A percentile compares a stretch with the other conserved stretches of the same genome.
Evolutionary conservation across 2,329 filamentous ascomycete genomes (phyloP).

Genomic region (Colletotrichum liriopes): DNA sequence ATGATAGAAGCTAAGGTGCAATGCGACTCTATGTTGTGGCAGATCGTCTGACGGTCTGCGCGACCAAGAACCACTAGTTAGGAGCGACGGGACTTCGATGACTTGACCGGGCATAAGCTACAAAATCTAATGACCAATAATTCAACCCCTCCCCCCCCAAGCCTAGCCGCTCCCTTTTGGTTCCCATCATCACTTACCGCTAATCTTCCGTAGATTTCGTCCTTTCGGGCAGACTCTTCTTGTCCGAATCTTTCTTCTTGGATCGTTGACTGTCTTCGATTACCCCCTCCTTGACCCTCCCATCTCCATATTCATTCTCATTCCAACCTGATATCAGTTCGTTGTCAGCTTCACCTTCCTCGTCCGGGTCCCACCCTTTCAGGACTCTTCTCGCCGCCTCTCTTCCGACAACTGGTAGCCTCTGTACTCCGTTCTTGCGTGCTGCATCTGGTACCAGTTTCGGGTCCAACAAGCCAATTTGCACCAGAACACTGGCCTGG

Average conservation of each 20-base stretch:
- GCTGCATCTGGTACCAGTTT: constrained; percentile 54
- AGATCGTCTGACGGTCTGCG: too few relatives aligned
- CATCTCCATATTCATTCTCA: constrained; percentile 36
- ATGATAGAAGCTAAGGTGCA: too few relatives aligned
- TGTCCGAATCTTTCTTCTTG: neutral
- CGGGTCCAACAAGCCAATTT: constrained; percentile 70
- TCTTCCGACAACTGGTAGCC: constrained; percentile 58
- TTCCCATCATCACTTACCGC: neutral
- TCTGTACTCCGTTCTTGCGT: constrained; percentile 53
- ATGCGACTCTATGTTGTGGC: too few relatives aligned
- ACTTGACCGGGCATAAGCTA: neutral
- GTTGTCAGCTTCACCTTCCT: constrained; percentile 62
- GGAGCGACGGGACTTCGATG: neutral
- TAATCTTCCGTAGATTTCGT: neutral
- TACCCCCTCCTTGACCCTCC: neutral
- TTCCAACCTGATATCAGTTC: constrained; percentile 56
- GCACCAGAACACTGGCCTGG: constrained; percentile 72
- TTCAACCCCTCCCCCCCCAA: neutral
- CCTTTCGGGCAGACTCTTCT: constrained; percentile 16
- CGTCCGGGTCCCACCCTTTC: constrained; percentile 52
- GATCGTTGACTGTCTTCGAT: neutral
- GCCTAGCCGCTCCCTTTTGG: neutral
- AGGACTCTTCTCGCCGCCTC: constrained; percentile 57
- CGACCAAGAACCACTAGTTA: neutral
- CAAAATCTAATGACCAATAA: neutral